Percentiles rank a stretch among this genome's conserved stretches.
Evolutionary conservation across 441 rosid genomes (phyloP).

Genomic region (Croton laevigatus): DNA sequence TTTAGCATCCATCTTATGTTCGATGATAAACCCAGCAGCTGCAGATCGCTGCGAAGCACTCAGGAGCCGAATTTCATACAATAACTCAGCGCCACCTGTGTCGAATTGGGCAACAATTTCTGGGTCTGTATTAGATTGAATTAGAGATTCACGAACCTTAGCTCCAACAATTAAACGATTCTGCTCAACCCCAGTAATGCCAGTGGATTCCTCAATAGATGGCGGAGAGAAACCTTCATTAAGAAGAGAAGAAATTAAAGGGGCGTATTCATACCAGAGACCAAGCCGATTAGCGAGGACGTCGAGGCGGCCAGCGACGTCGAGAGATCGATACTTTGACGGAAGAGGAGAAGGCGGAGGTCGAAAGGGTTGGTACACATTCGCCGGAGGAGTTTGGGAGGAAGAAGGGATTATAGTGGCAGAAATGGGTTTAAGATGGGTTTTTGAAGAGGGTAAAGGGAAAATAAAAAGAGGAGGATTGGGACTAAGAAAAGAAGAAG

Average conservation of each 20-base stretch:
- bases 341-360: conserved; percentile 87
- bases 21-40: conserved; percentile 46
- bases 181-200: conserved; percentile 81
- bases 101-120: conserved; percentile 59
- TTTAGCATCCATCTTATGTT: conserved; percentile 42
- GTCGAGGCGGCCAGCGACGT: conserved; percentile 53
- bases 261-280: conserved; percentile 85
- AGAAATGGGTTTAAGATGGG: conserved; percentile 29
- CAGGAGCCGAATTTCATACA: conserved; percentile 75
- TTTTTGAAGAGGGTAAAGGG: conserved; percentile 19
- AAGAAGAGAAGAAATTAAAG: conserved; percentile 64
- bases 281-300: conserved; percentile 65
- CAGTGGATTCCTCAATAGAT: conserved; percentile 63
- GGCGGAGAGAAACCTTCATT: conserved; percentile 67
- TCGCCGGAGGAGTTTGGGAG: conserved; percentile 16
- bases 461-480: conserved; percentile 23
- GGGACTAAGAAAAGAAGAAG: conserved; percentile 26
- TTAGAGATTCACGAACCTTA: conserved; percentile 61
- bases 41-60: conserved; percentile 57
- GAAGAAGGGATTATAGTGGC: conserved; percentile 15
- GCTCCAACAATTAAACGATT: conserved; percentile 73
- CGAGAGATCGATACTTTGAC: conserved; percentile 53
- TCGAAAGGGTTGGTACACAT: conserved; percentile 74
- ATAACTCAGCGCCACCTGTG: conserved; percentile 65
- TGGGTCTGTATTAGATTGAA: conserved; percentile 50